Evolutionary conservation across 495 filamentous ascomycete species (phyloP).

Genomic region (Cetradonia linearis): DNA sequence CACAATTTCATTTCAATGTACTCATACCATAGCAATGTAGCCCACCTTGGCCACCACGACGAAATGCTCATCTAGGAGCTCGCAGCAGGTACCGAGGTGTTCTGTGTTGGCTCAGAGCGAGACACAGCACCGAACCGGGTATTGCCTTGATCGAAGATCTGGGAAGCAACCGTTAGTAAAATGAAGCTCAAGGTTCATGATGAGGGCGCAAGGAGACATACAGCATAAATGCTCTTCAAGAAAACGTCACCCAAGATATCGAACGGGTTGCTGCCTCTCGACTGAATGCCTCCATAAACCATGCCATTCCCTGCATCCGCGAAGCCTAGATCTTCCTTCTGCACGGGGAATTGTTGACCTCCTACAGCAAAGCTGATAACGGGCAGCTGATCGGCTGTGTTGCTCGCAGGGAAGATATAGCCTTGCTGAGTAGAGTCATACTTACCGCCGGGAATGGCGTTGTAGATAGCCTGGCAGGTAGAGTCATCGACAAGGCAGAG

Average conservation of each 20-base stretch:
- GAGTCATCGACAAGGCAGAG: conserved; percentile 59
- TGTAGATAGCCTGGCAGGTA: conserved; percentile 58
- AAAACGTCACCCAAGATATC: conserved; percentile 70
- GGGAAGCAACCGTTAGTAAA: conserved; percentile 6
- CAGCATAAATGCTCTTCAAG: conserved; percentile 65
- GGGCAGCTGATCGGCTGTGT: conserved; percentile 50
- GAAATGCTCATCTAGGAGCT: conserved; percentile 7
- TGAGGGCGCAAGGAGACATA: conserved; percentile 33
- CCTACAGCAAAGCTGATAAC: conserved; percentile 60
- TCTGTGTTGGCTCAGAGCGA: conserved; percentile 42
- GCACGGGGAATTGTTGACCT: conserved; percentile 51
- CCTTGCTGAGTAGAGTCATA: conserved; percentile 59
- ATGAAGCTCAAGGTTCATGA: not conserved
- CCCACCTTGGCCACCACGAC: not conserved
- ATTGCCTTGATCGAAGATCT: conserved; percentile 73
- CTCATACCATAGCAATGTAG: not conserved
- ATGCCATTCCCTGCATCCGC: conserved; percentile 47
- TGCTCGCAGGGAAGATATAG: conserved; percentile 52
- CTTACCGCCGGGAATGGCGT: conserved; percentile 53
- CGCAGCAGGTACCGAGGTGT: conserved; percentile 22
- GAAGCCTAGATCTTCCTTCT: conserved; percentile 64
- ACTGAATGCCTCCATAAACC: conserved; percentile 69
- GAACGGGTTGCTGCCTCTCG: conserved; percentile 51
- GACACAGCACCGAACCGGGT: conserved; percentile 59
- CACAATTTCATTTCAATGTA: not conserved